These are phyloP conservation scores for Candida nanaspora DNA, from an alignment of 805 yeast species.

Conservation along the genomic window DNA sequence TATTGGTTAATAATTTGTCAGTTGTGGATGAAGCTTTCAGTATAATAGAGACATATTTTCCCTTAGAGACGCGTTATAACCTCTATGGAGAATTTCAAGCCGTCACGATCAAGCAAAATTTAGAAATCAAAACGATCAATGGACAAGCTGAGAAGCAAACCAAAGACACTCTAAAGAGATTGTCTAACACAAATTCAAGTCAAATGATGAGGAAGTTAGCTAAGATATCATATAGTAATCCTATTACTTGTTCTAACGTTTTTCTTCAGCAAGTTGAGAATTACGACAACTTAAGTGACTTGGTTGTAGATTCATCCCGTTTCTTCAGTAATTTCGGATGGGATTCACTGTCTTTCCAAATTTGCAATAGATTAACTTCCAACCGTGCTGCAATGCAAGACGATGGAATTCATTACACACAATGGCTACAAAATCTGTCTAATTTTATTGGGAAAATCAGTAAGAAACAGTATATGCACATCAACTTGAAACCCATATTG, in stretches of 20 bases:
- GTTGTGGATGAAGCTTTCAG: conserved; percentile 53
- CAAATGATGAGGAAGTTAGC: conserved; percentile 70
- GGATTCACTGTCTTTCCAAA: conserved; percentile 74
- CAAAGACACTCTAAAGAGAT: conserved; percentile 67
- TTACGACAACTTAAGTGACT: conserved; percentile 75
- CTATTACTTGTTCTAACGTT: conserved; percentile 67
- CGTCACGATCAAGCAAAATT: conserved; percentile 47
- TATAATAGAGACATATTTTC: conserved; percentile 39
- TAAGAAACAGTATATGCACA: conserved; percentile 38
- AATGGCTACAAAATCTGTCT: conserved; percentile 82
- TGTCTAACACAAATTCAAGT: conserved; percentile 72
- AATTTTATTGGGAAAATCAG: conserved; percentile 72
- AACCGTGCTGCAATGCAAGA: conserved; percentile 62
- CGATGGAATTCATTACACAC: conserved; percentile 74
- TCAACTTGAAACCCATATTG: conserved; percentile 60
- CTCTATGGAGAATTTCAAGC: conserved; percentile 73
- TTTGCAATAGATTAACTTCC: conserved; percentile 61
- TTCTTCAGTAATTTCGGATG: conserved; percentile 73
- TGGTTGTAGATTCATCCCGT: conserved; percentile 72
- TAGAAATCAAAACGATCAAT: conserved; percentile 50
- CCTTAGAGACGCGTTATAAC: conserved; percentile 61
- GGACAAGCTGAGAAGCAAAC: conserved; percentile 72
- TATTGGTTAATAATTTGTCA: conserved; percentile 48
- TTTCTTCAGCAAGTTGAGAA: conserved; percentile 81
- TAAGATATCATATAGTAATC: conserved; percentile 66